Evolutionary conservation across 169 alveolate genomes (phyloP).

Genomic region (Babesia caballi): DNA sequence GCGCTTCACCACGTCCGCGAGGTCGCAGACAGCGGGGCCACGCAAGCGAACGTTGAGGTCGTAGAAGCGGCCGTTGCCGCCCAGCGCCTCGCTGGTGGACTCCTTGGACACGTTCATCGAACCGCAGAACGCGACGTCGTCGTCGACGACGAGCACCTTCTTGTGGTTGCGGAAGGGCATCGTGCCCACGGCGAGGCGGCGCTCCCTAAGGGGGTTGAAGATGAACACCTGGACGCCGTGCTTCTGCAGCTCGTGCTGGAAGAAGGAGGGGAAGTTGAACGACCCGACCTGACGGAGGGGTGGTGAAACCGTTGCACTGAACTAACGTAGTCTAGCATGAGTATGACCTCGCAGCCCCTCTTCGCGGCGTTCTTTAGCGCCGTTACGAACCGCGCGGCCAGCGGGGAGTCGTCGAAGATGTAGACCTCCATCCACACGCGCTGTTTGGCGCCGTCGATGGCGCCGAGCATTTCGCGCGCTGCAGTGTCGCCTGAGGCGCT

Average conservation of each 20-base stretch:
- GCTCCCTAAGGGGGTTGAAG: conserved; percentile 48
- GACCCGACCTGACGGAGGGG: conserved; percentile 31
- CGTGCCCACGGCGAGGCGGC: conserved; percentile 57
- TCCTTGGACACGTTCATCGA: conserved; percentile 76
- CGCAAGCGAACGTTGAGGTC: conserved; percentile 46
- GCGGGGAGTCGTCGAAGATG: conserved; percentile 80
- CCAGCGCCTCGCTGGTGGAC: conserved; percentile 17
- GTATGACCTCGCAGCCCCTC: conserved; percentile 81
- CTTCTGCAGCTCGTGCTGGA: conserved; percentile 24
- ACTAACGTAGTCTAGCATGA: conserved; percentile 68
- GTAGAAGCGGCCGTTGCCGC: conserved; percentile 56
- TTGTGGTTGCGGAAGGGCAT: conserved; percentile 79
- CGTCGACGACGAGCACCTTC: conserved; percentile 73
- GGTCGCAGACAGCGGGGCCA: conserved; percentile 73
- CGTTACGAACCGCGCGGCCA: conserved; percentile 69
- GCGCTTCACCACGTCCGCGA: conserved; percentile 64
- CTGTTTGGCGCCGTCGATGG: conserved; percentile 69
- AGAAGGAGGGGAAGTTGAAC: conserved; percentile 31
- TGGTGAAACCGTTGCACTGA: neutral
- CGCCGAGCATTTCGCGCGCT: conserved; percentile 32
- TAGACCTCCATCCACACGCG: conserved; percentile 82
- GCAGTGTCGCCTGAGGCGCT: conserved; percentile 24
- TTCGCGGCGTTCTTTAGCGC: conserved; percentile 77
- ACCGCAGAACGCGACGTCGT: conserved; percentile 78
- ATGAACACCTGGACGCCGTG: conserved; percentile 44